These are phyloP conservation scores for Marasmius oreades DNA, from an alignment of 1,284 basidiomycete genomes.

Conservation along the genomic window DNA sequence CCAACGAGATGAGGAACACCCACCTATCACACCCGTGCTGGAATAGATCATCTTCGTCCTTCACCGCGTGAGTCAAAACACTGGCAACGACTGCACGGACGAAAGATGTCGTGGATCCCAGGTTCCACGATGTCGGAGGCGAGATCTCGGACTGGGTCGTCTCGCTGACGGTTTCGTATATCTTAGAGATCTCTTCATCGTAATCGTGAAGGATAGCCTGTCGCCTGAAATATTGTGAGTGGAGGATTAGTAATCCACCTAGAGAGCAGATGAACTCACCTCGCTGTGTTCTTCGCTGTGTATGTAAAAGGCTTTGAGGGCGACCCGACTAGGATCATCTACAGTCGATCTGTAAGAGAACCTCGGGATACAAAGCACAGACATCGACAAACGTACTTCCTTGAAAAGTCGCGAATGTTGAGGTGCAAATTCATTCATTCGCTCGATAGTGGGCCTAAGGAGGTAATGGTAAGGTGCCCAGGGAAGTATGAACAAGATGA, in stretches of 20 bases:
- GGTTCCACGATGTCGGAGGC: slow-evolving; percentile 27
- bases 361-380: no score
- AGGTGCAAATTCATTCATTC: slow-evolving; percentile 37
- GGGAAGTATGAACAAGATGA: no score
- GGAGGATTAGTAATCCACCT: background rate
- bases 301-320: slow-evolving; percentile 28
- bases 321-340: slow-evolving; percentile 27
- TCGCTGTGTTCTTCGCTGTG: slow-evolving; percentile 26
- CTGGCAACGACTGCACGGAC: slow-evolving; percentile 24
- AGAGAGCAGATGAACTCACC: background rate
- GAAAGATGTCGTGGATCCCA: slow-evolving; percentile 21
- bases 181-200: slow-evolving; percentile 26
- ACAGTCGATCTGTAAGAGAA: background rate
- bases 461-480: no score
- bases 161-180: slow-evolving; percentile 21
- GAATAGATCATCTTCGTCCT: slow-evolving; percentile 24
- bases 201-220: slow-evolving; percentile 25
- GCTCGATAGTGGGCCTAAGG: slow-evolving; percentile 33
- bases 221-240: slow-evolving; percentile 18
- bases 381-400: slow-evolving; percentile 21
- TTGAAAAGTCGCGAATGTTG: slow-evolving; percentile 38
- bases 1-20: no score
- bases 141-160: slow-evolving; percentile 16
- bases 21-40: no score
- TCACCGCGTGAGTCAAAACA: slow-evolving; percentile 22